Evolutionary conservation across 208 protist species (phyloP).

Genomic region (Leishmania amazonensis): DNA sequence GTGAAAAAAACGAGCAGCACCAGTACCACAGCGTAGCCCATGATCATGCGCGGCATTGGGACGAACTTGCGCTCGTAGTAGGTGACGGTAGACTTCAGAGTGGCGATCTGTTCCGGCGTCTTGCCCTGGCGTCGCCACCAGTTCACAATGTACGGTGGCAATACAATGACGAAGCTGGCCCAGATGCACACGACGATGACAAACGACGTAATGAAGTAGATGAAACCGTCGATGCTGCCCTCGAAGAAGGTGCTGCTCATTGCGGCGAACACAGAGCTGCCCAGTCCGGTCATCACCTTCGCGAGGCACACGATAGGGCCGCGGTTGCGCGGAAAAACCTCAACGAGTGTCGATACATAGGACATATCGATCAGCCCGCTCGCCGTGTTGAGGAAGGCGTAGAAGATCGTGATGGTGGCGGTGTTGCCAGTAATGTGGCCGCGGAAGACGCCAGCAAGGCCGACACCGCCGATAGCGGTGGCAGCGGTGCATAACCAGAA

Average conservation of each 20-base stretch:
- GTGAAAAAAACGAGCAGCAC: slow-evolving; percentile 60
- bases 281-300: slow-evolving; percentile 81
- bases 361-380: slow-evolving; percentile 55
- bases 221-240: slow-evolving; percentile 46
- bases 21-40: slow-evolving; percentile 48
- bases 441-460: slow-evolving; percentile 43
- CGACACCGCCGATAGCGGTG: slow-evolving; percentile 41
- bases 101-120: slow-evolving; percentile 40
- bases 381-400: slow-evolving; percentile 56
- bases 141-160: slow-evolving; percentile 73
- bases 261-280: slow-evolving; percentile 54
- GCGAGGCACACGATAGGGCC: slow-evolving; percentile 62
- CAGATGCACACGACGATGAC: slow-evolving; percentile 43
- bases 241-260: slow-evolving; percentile 57
- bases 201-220: slow-evolving; percentile 57
- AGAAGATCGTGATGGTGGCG: slow-evolving; percentile 56
- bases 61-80: slow-evolving; percentile 65
- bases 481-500: slow-evolving; percentile 41
- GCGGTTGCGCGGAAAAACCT: slow-evolving; percentile 71
- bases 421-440: slow-evolving; percentile 51
- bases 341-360: slow-evolving; percentile 58
- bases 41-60: slow-evolving; percentile 43
- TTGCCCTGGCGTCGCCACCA: slow-evolving; percentile 59
- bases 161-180: slow-evolving; percentile 45
- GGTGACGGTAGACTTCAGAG: slow-evolving; percentile 26